Percentiles rank a stretch among this genome's conserved stretches.
Conservation (phyloP, 768 basidiomycete species). For the Zangia roseola region DNA sequence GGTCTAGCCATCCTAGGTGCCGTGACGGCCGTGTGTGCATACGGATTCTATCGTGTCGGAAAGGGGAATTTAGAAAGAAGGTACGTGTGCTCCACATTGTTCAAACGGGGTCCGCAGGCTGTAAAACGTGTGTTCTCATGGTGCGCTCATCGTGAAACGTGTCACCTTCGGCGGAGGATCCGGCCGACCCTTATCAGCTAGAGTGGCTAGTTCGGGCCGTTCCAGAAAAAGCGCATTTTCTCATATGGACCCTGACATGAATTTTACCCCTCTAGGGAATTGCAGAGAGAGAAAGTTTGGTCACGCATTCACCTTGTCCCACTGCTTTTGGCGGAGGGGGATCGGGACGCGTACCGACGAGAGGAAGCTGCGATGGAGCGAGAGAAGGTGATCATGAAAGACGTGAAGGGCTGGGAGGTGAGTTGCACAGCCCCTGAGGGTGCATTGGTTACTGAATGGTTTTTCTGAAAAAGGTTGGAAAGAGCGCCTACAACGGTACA, state of each 20-base stretch:
- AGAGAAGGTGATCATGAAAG: conserved; percentile 93
- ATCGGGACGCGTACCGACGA: conserved; percentile 85
- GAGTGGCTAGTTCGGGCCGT: conserved; percentile 39
- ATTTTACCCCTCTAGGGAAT: conserved; percentile 64
- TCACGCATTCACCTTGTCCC: conserved; percentile 94
- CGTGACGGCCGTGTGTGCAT: conserved; percentile 82
- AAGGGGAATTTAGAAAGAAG: conserved; percentile 90
- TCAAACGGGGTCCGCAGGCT: conserved; percentile 52
- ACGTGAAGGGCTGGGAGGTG: conserved; percentile 93
- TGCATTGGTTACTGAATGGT: no score
- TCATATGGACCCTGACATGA: conserved; percentile 40
- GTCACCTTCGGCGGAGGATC: conserved; percentile 50
- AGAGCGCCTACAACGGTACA: conserved; percentile 81
- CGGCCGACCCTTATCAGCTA: conserved; percentile 45
- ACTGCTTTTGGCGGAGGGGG: conserved; percentile 87
- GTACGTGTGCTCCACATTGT: conserved; percentile 50
- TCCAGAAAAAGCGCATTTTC: conserved; percentile 38
- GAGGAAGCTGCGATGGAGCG: conserved; percentile 72
- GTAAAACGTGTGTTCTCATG: conserved; percentile 59
- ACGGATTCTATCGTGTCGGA: conserved; percentile 90
- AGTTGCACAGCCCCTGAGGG: conserved; percentile 36
- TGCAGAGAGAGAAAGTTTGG: conserved; percentile 92
- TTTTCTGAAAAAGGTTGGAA: conserved; percentile 58
- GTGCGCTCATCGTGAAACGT: conserved; percentile 72
- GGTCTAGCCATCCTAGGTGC: conserved; percentile 82